These are phyloP conservation scores for Lablab purpureus DNA, from an alignment of 306 rosid species.

Conservation along the genomic window DNA sequence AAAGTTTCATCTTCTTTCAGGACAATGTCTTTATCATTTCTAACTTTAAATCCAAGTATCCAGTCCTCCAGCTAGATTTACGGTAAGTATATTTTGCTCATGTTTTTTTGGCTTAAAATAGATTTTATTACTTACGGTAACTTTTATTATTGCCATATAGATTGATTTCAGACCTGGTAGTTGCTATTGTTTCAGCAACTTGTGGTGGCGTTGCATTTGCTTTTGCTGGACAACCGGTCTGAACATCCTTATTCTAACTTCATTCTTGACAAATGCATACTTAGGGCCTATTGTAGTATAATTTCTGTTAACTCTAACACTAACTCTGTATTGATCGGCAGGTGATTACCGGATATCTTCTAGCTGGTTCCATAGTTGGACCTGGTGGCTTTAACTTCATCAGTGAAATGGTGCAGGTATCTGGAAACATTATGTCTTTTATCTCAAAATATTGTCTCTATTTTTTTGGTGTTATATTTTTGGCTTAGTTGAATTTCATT, in stretches of 20 bases:
- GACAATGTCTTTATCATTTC: conserved; percentile 94
- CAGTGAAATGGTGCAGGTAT: conserved; percentile 99
- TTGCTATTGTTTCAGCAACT: conserved; percentile 97
- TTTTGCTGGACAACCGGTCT: conserved; percentile 98
- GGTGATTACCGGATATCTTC: conserved; percentile 96
- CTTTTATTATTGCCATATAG: conserved; percentile 55
- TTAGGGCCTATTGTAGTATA: conserved; percentile 18
- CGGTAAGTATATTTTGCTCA: conserved; percentile 57
- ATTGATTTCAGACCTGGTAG: conserved; percentile 92
- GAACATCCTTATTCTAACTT: conserved; percentile 51
- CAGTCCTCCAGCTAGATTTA: conserved; percentile 89
- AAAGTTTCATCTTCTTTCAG: conserved; percentile 58
- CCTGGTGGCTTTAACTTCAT: conserved; percentile 97
- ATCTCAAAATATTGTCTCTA: neutral
- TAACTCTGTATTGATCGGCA: conserved; percentile 51
- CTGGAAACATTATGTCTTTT: conserved; percentile 39
- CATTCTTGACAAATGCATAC: conserved; percentile 29
- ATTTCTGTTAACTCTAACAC: conserved; percentile 31
- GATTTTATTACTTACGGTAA: conserved; percentile 40
- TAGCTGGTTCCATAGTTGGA: conserved; percentile 94
- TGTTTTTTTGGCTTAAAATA: conserved; percentile 12
- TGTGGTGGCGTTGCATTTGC: conserved; percentile 98
- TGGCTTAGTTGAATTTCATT: conserved; percentile 34
- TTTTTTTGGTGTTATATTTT: conserved; percentile 12
- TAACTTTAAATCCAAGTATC: conserved; percentile 91